Evolutionary conservation across 2,329 filamentous ascomycete genomes (phyloP).

Genomic region (Neurospora sp.): DNA sequence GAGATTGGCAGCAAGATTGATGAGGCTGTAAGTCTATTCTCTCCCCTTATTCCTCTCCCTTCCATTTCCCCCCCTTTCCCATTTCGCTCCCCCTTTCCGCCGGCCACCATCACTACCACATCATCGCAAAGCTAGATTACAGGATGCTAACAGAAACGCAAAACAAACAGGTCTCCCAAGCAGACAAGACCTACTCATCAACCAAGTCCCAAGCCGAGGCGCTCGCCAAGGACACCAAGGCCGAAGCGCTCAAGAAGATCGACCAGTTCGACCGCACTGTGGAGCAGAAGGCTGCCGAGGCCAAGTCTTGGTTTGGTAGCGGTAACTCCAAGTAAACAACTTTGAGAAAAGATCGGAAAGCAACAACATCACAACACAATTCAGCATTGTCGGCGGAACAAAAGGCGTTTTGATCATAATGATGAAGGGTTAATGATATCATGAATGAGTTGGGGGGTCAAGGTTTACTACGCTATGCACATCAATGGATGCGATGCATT

Average conservation of each 20-base stretch:
- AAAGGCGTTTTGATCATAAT: not conserved
- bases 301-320: slow-evolving; percentile 83
- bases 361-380: too few species aligned
- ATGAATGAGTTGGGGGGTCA: not conserved
- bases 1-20: slow-evolving; percentile 59
- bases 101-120: too few species aligned
- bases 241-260: slow-evolving; percentile 59
- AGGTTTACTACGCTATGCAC: too few species aligned
- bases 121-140: too few species aligned
- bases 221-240: slow-evolving; percentile 52
- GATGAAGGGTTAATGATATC: not conserved
- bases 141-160: too few species aligned
- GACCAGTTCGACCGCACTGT: slow-evolving; percentile 78
- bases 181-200: slow-evolving; percentile 51
- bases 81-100: too few species aligned
- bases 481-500: too few species aligned
- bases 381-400: too few species aligned
- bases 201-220: slow-evolving; percentile 51
- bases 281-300: slow-evolving; percentile 66
- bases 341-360: not conserved
- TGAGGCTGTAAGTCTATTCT: slow-evolving; percentile 44
- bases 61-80: too few species aligned
- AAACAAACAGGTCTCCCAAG: slow-evolving; percentile 38
- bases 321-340: slow-evolving; percentile 25
- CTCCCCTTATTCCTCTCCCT: too few species aligned